phyloP scores from a whole-genome alignment of 2,329 filamentous ascomycete genomes.

The Talaromyces sp. region DNA sequence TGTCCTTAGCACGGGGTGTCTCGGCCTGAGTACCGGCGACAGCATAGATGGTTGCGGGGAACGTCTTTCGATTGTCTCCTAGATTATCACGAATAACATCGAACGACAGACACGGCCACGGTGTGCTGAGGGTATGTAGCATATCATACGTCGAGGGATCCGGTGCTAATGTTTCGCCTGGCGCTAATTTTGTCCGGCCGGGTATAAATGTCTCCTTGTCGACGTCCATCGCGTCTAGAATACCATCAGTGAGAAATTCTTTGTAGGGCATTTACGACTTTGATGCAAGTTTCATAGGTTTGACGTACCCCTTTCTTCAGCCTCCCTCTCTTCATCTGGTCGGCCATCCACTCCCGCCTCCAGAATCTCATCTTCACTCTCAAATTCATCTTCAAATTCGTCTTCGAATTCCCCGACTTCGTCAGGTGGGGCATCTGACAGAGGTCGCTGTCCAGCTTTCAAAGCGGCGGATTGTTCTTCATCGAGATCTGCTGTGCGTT shows the following conservation, averaged over 20 bases:
- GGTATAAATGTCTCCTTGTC: slow-evolving; percentile 96
- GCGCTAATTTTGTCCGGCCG: slow-evolving; percentile 83
- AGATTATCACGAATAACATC: slow-evolving; percentile 83
- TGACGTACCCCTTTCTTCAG: slow-evolving; percentile 66
- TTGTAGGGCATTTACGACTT: background rate
- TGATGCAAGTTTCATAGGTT: background rate
- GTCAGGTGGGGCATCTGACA: slow-evolving; percentile 47
- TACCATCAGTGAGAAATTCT: slow-evolving; percentile 21
- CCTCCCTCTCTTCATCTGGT: slow-evolving; percentile 87
- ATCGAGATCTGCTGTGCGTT: slow-evolving; percentile 54
- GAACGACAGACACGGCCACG: slow-evolving; percentile 96
- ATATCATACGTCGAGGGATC: slow-evolving; percentile 96
- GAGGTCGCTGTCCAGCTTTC: slow-evolving; percentile 59
- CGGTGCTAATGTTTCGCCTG: slow-evolving; percentile 84
- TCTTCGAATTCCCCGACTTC: slow-evolving; percentile 63
- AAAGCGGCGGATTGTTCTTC: slow-evolving; percentile 51
- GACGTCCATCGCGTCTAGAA: slow-evolving; percentile 76
- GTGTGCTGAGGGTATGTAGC: slow-evolving; percentile 89
- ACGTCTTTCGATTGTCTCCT: slow-evolving; percentile 85
- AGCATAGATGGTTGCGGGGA: slow-evolving; percentile 91
- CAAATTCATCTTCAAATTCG: slow-evolving; percentile 94
- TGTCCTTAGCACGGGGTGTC: slow-evolving; percentile 69
- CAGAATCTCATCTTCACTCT: slow-evolving; percentile 87
- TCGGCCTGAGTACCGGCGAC: slow-evolving; percentile 94
- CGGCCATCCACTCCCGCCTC: slow-evolving; percentile 92